Evolutionary conservation across 2,329 filamentous ascomycete genomes (phyloP), one percentile per base, ranked within the genome.

Genomic region (Whalleya microplaca): DNA sequence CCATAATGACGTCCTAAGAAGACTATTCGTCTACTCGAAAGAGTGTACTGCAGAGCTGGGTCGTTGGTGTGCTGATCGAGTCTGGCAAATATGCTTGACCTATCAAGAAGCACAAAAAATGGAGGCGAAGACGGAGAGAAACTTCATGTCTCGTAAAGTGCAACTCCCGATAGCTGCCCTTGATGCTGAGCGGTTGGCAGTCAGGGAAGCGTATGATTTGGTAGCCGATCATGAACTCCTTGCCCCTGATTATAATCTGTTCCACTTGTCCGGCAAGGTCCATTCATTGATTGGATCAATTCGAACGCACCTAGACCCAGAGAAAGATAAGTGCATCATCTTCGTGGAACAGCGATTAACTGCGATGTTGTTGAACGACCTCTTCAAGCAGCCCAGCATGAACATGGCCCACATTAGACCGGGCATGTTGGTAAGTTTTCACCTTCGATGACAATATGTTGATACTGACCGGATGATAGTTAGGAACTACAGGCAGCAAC

Each of bases 311-410:
- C 97, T 92, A 66, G 75, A 81, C 29, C 72, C 78, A 2, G 73
- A 78, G 2, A 80, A 78, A 1, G 79, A 85, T 23, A 86, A 87
- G 18, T 96, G 92, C 67, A 96, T 99, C 53, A 84, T 98, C 0
- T 98, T 99, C 71, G 92, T 96, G 0, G 81, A 91, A 58, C 83
- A 89, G 69, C 82, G 92, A 41, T 85, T 89, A 61, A 94, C 92
- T 0, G 94, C 93, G 0, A 83, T 85, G 18, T 73, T 96, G 16
- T 76, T 99, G 1, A 77, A 83, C 1, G 85, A 89, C 43, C 76
- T 96, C 0, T 88, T 96, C 59, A 72, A 73, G 40, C 79, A 83
- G 18, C 67, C 77, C 0, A 70, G 73, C 1, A 78, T 92, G 54
- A 76, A 78, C 1, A 81, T 88, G 3, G 75, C 78, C 0, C 78